phyloP scores from a whole-genome alignment of 495 filamentous ascomycete genomes.

The Hypomontagnella submonticulosa region DNA sequence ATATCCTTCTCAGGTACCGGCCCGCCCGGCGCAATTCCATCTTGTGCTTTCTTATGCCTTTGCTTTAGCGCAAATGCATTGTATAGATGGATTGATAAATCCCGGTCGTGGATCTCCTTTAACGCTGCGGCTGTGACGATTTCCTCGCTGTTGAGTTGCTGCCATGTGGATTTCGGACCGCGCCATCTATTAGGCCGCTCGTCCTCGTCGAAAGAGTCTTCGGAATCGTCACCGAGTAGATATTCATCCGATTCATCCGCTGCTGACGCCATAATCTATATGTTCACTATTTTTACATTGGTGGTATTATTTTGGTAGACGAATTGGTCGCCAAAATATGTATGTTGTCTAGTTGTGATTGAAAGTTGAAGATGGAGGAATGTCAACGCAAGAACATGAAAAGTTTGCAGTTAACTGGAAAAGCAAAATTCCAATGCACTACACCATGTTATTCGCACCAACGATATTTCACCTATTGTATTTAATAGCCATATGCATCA shows the following conservation, averaged over 20 bases:
- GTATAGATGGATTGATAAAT: constrained; percentile 81
- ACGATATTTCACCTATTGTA: background rate
- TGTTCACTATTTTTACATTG: background rate
- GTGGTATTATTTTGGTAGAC: background rate
- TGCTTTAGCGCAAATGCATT: constrained; percentile 72
- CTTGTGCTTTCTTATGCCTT: constrained; percentile 23
- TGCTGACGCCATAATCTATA: constrained; percentile 32
- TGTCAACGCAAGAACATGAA: constrained; percentile 3
- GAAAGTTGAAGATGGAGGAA: constrained; percentile 14
- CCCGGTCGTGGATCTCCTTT: constrained; percentile 63
- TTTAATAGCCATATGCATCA: background rate
- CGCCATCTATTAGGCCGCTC: constrained; percentile 62
- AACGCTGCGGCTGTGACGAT: constrained; percentile 67
- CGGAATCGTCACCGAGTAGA: constrained; percentile 28
- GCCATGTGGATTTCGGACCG: constrained; percentile 71
- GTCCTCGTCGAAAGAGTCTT: constrained; percentile 46
- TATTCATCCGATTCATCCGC: constrained; percentile 37
- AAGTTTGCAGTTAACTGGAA: background rate
- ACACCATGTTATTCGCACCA: constrained; percentile 18
- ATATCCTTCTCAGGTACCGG: constrained; percentile 34
- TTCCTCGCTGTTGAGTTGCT: constrained; percentile 66
- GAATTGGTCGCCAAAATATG: background rate
- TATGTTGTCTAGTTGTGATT: background rate
- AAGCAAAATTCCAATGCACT: background rate
- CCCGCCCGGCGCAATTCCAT: constrained; percentile 5